Evolutionary conservation across 2,329 filamentous ascomycete genomes (phyloP).

Genomic region (Aschersonia sp.): DNA sequence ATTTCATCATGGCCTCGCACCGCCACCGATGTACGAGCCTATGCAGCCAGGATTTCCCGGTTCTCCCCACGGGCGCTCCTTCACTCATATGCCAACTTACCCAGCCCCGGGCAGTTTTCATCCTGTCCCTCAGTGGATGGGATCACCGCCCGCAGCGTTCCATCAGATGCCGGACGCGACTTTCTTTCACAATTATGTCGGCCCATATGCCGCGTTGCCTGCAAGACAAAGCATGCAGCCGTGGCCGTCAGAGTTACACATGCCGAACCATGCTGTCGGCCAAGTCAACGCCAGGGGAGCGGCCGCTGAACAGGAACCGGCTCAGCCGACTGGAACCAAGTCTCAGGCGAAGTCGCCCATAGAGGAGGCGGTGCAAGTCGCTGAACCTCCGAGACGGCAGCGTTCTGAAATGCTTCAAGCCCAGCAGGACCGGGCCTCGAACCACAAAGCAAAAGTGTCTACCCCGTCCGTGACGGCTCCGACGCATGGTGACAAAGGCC

Average conservation of each 20-base stretch:
- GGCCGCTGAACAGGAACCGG: background rate
- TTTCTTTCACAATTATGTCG: background rate
- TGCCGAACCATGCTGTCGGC: too few relatives aligned
- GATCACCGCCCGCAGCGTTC: background rate
- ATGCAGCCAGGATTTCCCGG: background rate
- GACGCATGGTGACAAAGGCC: background rate
- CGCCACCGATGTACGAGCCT: background rate
- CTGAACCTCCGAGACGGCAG: background rate
- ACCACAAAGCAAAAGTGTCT: slow-evolving; percentile 9
- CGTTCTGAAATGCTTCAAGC: slow-evolving; percentile 3
- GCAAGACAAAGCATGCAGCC: too few relatives aligned
- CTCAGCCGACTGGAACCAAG: slow-evolving; percentile 2
- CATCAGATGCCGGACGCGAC: background rate
- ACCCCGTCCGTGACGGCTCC: slow-evolving; percentile 4
- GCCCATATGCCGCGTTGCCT: too few relatives aligned
- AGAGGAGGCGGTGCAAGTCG: slow-evolving; percentile 11
- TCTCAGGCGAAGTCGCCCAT: slow-evolving; percentile 14
- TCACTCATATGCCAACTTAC: background rate
- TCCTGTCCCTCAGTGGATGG: background rate
- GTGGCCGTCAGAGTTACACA: too few relatives aligned
- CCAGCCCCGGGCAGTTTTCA: background rate
- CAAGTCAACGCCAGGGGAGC: too few relatives aligned
- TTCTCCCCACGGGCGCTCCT: background rate
- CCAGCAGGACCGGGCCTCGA: slow-evolving; percentile 1
- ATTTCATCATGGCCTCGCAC: background rate